These are phyloP conservation scores for Dothidotthia symphoricarpi DNA, from an alignment of 2,329 filamentous ascomycete species.

Conservation along the genomic window DNA sequence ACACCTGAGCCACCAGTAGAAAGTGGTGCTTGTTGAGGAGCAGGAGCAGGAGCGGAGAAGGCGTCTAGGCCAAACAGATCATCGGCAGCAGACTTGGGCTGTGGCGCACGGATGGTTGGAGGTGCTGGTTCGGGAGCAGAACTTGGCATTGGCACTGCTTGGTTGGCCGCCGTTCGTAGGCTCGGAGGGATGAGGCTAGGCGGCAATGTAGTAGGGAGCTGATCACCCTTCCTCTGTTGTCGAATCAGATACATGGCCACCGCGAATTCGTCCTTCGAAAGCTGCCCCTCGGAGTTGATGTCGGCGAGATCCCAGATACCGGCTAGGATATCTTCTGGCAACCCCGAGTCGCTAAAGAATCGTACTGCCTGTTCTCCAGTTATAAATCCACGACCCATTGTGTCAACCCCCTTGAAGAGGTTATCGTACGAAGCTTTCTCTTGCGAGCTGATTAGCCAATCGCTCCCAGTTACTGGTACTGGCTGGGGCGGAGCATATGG, in stretches of 20 bases:
- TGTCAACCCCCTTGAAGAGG: slow-evolving; percentile 82
- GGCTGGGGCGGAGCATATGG: slow-evolving; percentile 52
- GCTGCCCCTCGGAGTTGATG: slow-evolving; percentile 81
- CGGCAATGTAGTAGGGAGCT: slow-evolving; percentile 74
- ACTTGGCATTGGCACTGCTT: slow-evolving; percentile 44
- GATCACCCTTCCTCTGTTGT: slow-evolving; percentile 72
- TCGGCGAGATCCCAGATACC: slow-evolving; percentile 98
- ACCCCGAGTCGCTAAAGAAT: slow-evolving; percentile 88
- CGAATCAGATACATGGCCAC: slow-evolving; percentile 97
- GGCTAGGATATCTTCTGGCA: slow-evolving; percentile 84
- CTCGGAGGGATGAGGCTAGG: slow-evolving; percentile 80
- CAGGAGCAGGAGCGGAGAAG: slow-evolving; percentile 52
- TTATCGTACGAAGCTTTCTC: slow-evolving; percentile 88
- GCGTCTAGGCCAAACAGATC: slow-evolving; percentile 92
- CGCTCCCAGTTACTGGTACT: slow-evolving; percentile 57
- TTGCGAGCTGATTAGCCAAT: slow-evolving; percentile 78
- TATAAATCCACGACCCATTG: slow-evolving; percentile 74
- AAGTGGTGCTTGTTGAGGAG: slow-evolving; percentile 60
- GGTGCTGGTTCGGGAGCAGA: slow-evolving; percentile 48
- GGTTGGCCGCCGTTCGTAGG: slow-evolving; percentile 60
- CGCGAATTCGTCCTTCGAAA: slow-evolving; percentile 88
- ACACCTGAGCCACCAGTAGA: slow-evolving; percentile 70
- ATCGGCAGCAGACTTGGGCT: slow-evolving; percentile 78
- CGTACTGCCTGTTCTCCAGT: slow-evolving; percentile 91
- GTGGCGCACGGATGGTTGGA: slow-evolving; percentile 31